These are phyloP conservation scores for Stagonosporopsis chrysanthemi DNA, from an alignment of 2,329 filamentous ascomycete species.

Conservation along the genomic window DNA sequence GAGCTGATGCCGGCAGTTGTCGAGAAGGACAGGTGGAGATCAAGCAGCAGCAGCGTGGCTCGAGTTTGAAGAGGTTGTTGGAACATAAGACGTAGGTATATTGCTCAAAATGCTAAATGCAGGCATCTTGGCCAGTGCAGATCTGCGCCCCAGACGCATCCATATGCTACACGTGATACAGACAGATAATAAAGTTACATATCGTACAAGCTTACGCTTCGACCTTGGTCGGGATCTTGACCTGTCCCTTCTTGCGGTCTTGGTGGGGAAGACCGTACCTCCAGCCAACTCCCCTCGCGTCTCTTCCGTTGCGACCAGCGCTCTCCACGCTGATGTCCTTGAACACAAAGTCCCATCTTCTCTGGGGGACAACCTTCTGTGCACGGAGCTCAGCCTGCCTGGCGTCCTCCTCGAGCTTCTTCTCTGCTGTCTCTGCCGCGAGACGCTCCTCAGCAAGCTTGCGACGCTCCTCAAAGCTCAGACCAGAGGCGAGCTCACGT, in stretches of 20 bases:
- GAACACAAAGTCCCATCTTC: conserved; percentile 68
- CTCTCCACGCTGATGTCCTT: conserved; percentile 64
- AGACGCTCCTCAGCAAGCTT: conserved; percentile 42
- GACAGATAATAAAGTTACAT: conserved; percentile 30
- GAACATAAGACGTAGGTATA: conserved; percentile 21
- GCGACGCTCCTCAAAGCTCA: conserved; percentile 45
- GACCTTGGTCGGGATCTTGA: conserved; percentile 70
- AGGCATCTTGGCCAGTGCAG: conserved; percentile 12
- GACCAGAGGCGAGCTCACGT: conserved; percentile 45
- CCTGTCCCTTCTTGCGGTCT: conserved; percentile 67
- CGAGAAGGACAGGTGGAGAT: no score
- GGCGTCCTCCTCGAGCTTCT: conserved; percentile 51
- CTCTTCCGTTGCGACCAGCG: conserved; percentile 63
- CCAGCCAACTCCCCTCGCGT: conserved; percentile 61
- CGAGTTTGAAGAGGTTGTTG: background rate
- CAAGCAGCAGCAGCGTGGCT: background rate
- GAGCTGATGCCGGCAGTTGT: background rate
- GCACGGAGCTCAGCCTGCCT: conserved; percentile 55
- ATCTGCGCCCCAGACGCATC: conserved; percentile 17
- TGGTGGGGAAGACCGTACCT: conserved; percentile 69
- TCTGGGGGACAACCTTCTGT: conserved; percentile 55
- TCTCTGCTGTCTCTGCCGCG: conserved; percentile 43
- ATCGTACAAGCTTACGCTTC: conserved; percentile 49
- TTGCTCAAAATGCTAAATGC: conserved; percentile 20
- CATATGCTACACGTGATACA: conserved; percentile 31